Evolutionary conservation across 1,284 basidiomycete genomes (phyloP).

Genomic region (Neolentinus lepideus): DNA sequence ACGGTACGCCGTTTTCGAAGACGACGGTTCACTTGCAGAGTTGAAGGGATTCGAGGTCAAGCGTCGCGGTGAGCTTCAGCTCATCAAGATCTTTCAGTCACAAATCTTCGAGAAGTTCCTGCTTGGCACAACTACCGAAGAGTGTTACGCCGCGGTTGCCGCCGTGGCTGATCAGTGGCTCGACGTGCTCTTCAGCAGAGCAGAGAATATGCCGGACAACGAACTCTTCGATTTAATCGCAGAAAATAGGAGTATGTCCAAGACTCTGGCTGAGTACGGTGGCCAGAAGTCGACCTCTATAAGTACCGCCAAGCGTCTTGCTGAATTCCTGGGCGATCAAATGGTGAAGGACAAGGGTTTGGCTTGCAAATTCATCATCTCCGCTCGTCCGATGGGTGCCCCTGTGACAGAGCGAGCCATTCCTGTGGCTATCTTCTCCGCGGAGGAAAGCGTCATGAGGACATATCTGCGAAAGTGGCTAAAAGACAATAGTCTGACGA

Average conservation of each 20-base stretch:
- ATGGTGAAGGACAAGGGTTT: conserved; percentile 99
- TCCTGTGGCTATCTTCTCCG: conserved; percentile 98
- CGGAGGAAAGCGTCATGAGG: conserved; percentile 86
- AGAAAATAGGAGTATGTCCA: conserved; percentile 98
- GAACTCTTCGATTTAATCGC: conserved; percentile 98
- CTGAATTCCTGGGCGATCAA: conserved; percentile 95
- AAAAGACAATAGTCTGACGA: conserved; percentile 83
- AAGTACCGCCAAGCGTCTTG: conserved; percentile 90
- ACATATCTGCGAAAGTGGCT: conserved; percentile 95
- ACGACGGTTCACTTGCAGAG: conserved; percentile 94
- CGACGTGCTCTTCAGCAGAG: conserved; percentile 89
- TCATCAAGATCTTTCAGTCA: conserved; percentile 99
- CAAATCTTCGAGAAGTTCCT: conserved; percentile 98
- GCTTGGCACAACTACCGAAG: conserved; percentile 86
- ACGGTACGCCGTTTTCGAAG: conserved; percentile 99
- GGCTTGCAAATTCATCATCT: conserved; percentile 99
- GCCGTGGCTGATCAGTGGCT: conserved; percentile 96
- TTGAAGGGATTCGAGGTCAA: conserved; percentile 99
- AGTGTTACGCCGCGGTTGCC: conserved; percentile 94
- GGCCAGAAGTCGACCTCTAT: conserved; percentile 98
- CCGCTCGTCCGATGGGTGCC: conserved; percentile 86
- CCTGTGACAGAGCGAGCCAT: conserved; percentile 97
- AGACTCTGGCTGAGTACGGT: conserved; percentile 93
- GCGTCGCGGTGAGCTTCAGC: conserved; percentile 93
- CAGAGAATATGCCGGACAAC: conserved; percentile 79